Evolutionary conservation across 2,329 filamentous ascomycete species (phyloP).

Genomic region (Fusarium sp.): DNA sequence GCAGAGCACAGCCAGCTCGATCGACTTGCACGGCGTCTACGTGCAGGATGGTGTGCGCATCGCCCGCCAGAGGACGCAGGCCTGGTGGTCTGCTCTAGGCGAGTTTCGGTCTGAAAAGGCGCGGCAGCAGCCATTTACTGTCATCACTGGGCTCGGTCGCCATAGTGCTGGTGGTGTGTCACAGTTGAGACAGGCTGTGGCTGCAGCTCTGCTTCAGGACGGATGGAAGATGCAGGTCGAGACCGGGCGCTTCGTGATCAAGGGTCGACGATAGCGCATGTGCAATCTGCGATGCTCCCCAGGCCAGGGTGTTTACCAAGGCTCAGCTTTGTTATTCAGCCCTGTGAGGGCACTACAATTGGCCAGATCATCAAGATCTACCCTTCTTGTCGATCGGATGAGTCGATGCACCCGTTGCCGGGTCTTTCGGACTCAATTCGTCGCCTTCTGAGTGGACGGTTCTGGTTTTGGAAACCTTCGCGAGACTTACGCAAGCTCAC

Average conservation of each 20-base stretch:
- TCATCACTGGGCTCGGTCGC: slow-evolving; percentile 84
- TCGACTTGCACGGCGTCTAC: slow-evolving; percentile 87
- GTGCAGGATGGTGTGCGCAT: slow-evolving; percentile 87
- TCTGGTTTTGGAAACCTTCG: background rate
- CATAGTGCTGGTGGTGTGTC: slow-evolving; percentile 84
- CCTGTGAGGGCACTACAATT: background rate
- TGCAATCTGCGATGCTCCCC: no score
- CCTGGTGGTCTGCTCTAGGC: slow-evolving; percentile 82
- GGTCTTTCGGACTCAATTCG: background rate
- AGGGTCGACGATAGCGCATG: slow-evolving; percentile 61
- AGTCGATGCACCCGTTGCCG: background rate
- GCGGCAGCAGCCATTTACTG: slow-evolving; percentile 69
- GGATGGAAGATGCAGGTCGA: slow-evolving; percentile 86
- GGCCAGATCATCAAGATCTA: background rate
- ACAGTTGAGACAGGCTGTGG: slow-evolving; percentile 83
- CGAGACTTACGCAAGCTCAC: slow-evolving; percentile 34
- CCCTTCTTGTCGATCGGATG: background rate
- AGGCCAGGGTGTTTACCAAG: background rate
- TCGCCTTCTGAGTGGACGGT: background rate
- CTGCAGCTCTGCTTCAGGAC: slow-evolving; percentile 77
- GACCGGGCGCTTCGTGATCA: slow-evolving; percentile 77
- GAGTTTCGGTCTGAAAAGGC: slow-evolving; percentile 67
- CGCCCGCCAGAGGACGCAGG: slow-evolving; percentile 71
- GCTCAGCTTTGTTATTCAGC: background rate
- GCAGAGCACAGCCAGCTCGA: slow-evolving; percentile 69